Evolutionary conservation across 106 monocot genomes (phyloP).

Genomic region (Apostasia shenzhenica): DNA sequence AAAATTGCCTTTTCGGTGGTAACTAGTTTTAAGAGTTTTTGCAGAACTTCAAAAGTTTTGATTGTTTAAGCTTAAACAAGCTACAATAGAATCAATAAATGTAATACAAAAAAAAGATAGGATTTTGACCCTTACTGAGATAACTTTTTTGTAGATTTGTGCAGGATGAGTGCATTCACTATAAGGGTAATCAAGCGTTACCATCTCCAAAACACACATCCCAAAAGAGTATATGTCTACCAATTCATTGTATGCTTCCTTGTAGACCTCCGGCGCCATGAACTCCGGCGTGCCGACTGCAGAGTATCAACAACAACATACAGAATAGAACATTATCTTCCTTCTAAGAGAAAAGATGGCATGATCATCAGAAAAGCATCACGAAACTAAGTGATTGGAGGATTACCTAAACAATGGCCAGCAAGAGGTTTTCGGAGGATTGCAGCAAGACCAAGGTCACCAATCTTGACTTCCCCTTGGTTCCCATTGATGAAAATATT

Average conservation of each 20-base stretch:
- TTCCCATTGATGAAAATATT: constrained; percentile 21
- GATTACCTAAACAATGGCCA: constrained; percentile 10
- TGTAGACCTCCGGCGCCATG: constrained; percentile 67
- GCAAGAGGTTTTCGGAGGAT: constrained; percentile 15
- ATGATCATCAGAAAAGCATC: neutral
- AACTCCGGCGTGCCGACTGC: constrained; percentile 51
- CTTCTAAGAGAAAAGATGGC: neutral
- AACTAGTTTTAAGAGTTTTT: neutral
- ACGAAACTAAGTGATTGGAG: neutral
- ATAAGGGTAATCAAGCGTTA: constrained; percentile 57
- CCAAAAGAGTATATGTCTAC: constrained; percentile 68
- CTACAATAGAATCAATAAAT: neutral
- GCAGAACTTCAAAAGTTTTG: no score
- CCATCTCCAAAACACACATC: constrained; percentile 70
- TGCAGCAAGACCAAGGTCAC: constrained; percentile 16
- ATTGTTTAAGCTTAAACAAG: no score
- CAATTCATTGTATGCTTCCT: constrained; percentile 63
- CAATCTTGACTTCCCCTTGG: constrained; percentile 22
- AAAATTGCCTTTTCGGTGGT: neutral
- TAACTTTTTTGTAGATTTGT: constrained; percentile 62
- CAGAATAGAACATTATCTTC: neutral
- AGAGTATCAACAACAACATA: neutral
- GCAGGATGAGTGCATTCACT: constrained; percentile 56
- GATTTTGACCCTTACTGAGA: constrained; percentile 23
- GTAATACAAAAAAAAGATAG: neutral